Percentiles rank a stretch among this genome's conserved stretches.
phyloP scores from a whole-genome alignment of 2,329 filamentous ascomycete genomes.

The Nemania abortiva region DNA sequence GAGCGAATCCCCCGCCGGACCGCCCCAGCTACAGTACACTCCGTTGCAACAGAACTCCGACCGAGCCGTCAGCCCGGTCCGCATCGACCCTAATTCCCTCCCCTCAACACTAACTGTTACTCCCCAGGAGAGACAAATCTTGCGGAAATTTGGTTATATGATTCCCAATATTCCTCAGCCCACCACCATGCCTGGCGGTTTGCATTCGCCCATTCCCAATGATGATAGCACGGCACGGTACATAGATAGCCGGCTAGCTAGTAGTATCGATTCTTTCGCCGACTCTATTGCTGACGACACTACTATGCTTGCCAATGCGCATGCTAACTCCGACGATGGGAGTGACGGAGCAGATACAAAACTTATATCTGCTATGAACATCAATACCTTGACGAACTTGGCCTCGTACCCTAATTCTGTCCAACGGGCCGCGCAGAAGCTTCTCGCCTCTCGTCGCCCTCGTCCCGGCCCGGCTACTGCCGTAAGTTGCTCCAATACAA shows the following conservation, averaged over 20 bases:
- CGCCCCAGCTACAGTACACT: constrained; percentile 58
- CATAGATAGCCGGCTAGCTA: background rate
- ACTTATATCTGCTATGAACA: constrained; percentile 59
- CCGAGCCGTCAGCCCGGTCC: constrained; percentile 60
- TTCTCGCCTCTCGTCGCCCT: constrained; percentile 53
- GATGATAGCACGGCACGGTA: background rate
- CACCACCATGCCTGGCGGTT: background rate
- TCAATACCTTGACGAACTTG: constrained; percentile 65
- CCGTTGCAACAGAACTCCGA: constrained; percentile 68
- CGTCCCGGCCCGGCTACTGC: constrained; percentile 34
- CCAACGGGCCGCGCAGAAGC: constrained; percentile 64
- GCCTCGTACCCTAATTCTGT: constrained; percentile 68
- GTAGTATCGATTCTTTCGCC: background rate
- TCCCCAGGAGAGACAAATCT: constrained; percentile 23
- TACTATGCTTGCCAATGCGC: constrained; percentile 26
- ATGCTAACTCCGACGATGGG: constrained; percentile 45
- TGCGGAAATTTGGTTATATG: constrained; percentile 31
- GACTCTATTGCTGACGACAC: constrained; percentile 3
- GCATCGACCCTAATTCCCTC: constrained; percentile 8
- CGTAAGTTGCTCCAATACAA: constrained; percentile 29
- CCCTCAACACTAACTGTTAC: constrained; percentile 13
- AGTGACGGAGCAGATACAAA: constrained; percentile 51
- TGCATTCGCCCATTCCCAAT: background rate
- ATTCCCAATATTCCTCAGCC: constrained; percentile 8
- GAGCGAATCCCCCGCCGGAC: constrained; percentile 41